These are phyloP conservation scores for Xerocomellus chrysenteron DNA, from an alignment of 768 basidiomycete genomes.

Conservation along the genomic window DNA sequence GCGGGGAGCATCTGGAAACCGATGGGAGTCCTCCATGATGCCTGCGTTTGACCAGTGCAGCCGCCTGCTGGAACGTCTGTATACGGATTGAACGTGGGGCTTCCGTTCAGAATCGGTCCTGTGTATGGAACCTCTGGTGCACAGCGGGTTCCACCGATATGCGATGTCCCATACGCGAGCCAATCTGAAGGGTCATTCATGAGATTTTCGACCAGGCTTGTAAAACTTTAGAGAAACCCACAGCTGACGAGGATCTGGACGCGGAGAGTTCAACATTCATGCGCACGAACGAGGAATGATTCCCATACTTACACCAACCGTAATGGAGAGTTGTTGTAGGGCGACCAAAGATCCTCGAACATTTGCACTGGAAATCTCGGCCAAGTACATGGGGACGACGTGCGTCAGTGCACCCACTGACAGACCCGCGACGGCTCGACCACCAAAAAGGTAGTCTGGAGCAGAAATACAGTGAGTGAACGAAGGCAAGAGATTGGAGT, in stretches of 20 bases:
- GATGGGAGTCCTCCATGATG: conserved; percentile 37
- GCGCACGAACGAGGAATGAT: not conserved
- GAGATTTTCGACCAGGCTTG: not conserved
- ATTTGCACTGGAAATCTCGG: conserved; percentile 40
- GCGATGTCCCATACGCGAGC: conserved; percentile 34
- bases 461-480: not conserved
- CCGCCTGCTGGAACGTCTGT: conserved; percentile 32
- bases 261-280: not conserved
- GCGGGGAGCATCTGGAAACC: conserved; percentile 41
- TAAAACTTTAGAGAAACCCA: conserved; percentile 7
- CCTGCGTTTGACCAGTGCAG: conserved; percentile 31
- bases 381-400: conserved; percentile 35
- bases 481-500: not conserved
- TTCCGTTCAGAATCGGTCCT: conserved; percentile 32
- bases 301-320: conserved; percentile 31
- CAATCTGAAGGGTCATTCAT: conserved; percentile 22
- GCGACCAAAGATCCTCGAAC: conserved; percentile 38
- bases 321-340: conserved; percentile 37
- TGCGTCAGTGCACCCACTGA: conserved; percentile 23
- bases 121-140: conserved; percentile 30
- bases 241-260: conserved; percentile 33
- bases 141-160: conserved; percentile 34
- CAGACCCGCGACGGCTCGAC: conserved; percentile 27
- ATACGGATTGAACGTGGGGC: conserved; percentile 28
- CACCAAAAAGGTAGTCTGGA: conserved; percentile 27